phyloP scores from a whole-genome alignment of 164 flowering plant species.

The Echeveria elegans region DNA sequence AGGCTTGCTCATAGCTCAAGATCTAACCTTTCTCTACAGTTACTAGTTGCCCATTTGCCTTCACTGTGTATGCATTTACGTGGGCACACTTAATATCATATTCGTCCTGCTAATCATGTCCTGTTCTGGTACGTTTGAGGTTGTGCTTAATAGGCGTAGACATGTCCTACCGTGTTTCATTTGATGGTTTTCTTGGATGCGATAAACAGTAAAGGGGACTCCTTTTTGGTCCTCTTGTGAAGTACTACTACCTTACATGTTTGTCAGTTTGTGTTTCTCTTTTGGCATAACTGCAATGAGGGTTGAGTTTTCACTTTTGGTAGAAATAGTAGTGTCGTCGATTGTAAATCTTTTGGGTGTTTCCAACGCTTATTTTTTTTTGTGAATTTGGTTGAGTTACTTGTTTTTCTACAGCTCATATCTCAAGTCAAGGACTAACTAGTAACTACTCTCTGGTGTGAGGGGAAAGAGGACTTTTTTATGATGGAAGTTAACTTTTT shows the following conservation, averaged over 20 bases:
- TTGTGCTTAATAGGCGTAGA: slow-evolving; percentile 1
- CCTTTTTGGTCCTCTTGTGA: neutral
- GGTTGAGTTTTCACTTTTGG: slow-evolving; percentile 22
- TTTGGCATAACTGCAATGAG: neutral
- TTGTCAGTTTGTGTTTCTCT: neutral
- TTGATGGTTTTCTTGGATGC: neutral
- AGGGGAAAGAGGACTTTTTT: slow-evolving; percentile 11
- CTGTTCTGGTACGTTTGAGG: slow-evolving; percentile 4
- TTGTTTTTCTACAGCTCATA: slow-evolving; percentile 8
- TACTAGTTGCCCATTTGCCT: slow-evolving; percentile 20
- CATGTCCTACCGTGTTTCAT: neutral
- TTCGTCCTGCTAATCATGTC: slow-evolving; percentile 9
- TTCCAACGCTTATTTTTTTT: slow-evolving; percentile 16
- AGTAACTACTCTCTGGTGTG: slow-evolving; percentile 12
- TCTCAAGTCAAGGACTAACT: slow-evolving; percentile 8
- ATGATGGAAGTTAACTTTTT: slow-evolving; percentile 7
- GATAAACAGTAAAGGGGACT: neutral
- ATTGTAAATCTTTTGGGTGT: slow-evolving; percentile 13
- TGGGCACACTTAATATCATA: slow-evolving; percentile 7
- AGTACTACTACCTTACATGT: too few relatives aligned
- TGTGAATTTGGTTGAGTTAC: slow-evolving; percentile 30
- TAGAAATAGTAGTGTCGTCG: slow-evolving; percentile 32
- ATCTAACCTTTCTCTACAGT: neutral
- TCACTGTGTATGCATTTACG: slow-evolving; percentile 14
- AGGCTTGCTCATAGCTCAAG: slow-evolving; percentile 3